Conservation (phyloP, 768 basidiomycete genomes). For the Boletus tylopilopsis region DNA sequence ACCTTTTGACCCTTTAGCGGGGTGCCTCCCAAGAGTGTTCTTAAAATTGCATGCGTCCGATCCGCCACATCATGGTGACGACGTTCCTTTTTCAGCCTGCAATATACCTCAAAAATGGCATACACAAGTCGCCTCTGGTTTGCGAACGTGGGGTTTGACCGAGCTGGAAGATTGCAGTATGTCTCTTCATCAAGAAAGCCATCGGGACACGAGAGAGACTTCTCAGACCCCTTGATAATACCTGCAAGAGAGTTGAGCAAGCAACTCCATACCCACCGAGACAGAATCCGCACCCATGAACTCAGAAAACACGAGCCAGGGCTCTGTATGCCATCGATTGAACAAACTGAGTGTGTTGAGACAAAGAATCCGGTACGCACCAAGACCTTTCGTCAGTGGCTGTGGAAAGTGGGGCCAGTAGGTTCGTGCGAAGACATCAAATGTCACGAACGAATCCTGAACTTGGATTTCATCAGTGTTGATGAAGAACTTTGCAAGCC, state of each 20-base stretch:
- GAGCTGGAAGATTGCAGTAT: constrained; percentile 48
- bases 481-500: constrained; percentile 13
- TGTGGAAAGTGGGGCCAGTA: constrained; percentile 65
- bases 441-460: constrained; percentile 37
- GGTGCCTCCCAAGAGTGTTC: constrained; percentile 26
- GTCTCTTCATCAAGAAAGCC: constrained; percentile 41
- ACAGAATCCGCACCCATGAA: constrained; percentile 47
- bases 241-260: constrained; percentile 29
- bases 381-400: constrained; percentile 46
- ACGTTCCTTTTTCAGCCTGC: constrained; percentile 38
- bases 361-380: constrained; percentile 30
- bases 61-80: constrained; percentile 58
- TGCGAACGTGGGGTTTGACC: constrained; percentile 54
- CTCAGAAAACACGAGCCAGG: constrained; percentile 60
- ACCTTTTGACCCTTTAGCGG: constrained; percentile 40
- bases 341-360: not conserved
- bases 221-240: constrained; percentile 68
- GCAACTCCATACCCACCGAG: not conserved
- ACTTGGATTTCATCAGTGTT: constrained; percentile 11
- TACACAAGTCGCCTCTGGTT: constrained; percentile 47
- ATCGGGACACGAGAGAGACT: constrained; percentile 32
- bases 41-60: constrained; percentile 53
- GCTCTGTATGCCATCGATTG: constrained; percentile 37
- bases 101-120: constrained; percentile 50
- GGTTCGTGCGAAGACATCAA: constrained; percentile 40